Conservation (phyloP, 345 rosid species). For the Eucalyptus erythrocorys region DNA sequence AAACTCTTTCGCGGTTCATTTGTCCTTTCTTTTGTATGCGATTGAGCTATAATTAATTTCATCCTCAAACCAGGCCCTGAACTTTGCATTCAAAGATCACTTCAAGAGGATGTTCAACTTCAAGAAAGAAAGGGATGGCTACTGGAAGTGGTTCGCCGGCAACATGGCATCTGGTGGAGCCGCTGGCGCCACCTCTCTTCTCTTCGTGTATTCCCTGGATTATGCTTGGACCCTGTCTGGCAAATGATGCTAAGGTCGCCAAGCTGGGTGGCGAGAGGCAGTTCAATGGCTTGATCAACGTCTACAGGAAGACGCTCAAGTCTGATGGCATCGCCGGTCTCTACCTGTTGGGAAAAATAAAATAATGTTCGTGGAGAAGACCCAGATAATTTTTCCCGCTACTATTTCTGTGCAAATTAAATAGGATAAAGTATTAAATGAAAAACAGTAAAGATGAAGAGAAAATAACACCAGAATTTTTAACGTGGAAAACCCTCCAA, state of each 20-base stretch:
- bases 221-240: constrained; percentile 43
- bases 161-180: constrained; percentile 61
- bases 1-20: neutral
- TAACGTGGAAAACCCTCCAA: no score
- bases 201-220: constrained; percentile 50
- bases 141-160: constrained; percentile 61
- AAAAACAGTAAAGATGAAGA: no score
- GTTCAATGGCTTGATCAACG: constrained; percentile 46
- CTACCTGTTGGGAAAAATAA: no score
- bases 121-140: constrained; percentile 49
- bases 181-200: constrained; percentile 50
- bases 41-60: neutral
- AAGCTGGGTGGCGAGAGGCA: constrained; percentile 46
- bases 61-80: constrained; percentile 18
- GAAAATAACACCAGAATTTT: no score
- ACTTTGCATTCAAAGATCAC: constrained; percentile 51
- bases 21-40: neutral
- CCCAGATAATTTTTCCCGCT: no score
- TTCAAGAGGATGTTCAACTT: constrained; percentile 47
- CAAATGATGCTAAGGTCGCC: constrained; percentile 42
- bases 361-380: no score
- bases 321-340: constrained; percentile 53
- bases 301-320: constrained; percentile 38
- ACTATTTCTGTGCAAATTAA: no score
- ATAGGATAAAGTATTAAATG: no score